Conservation (phyloP, 2,329 filamentous ascomycete species). For the Sporothrix brasiliensis region DNA sequence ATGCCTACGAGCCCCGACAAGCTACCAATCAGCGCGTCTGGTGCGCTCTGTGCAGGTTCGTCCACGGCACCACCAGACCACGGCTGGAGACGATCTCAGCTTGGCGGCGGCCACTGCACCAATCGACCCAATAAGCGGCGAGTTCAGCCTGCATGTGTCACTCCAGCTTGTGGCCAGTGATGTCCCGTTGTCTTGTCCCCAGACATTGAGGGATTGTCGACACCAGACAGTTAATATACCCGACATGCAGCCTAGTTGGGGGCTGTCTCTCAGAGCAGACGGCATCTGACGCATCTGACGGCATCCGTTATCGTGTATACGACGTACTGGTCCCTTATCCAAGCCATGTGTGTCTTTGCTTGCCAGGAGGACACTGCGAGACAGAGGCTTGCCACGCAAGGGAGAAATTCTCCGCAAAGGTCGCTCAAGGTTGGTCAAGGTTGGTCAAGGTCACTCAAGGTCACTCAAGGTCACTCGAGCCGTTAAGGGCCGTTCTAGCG, state of each 20-base stretch:
- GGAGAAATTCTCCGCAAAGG: conserved; percentile 8
- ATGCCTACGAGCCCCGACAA: neutral
- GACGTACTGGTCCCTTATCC: neutral
- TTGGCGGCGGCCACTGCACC: conserved; percentile 29
- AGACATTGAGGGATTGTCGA: too few species aligned
- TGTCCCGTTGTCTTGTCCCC: neutral
- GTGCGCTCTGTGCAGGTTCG: neutral
- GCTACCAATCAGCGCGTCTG: conserved; percentile 29
- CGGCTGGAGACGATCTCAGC: neutral
- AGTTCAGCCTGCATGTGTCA: conserved; percentile 30
- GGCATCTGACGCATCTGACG: too few species aligned
- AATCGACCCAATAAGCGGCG: conserved; percentile 35
- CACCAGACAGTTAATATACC: too few species aligned
- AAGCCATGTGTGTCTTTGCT: neutral
- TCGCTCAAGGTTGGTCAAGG: too few species aligned
- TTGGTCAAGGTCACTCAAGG: too few species aligned
- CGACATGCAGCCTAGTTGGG: neutral
- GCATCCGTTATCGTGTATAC: conserved; percentile 10
- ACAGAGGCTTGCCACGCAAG: neutral
- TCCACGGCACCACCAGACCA: conserved; percentile 4
- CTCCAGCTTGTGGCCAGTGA: conserved; percentile 24
- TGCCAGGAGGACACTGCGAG: neutral
- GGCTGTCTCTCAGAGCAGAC: too few species aligned
- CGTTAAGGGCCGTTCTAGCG: too few species aligned
- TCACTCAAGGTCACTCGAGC: too few species aligned